Conservation (phyloP, 139 green algal species). For the Chlorella vulgaris region DNA sequence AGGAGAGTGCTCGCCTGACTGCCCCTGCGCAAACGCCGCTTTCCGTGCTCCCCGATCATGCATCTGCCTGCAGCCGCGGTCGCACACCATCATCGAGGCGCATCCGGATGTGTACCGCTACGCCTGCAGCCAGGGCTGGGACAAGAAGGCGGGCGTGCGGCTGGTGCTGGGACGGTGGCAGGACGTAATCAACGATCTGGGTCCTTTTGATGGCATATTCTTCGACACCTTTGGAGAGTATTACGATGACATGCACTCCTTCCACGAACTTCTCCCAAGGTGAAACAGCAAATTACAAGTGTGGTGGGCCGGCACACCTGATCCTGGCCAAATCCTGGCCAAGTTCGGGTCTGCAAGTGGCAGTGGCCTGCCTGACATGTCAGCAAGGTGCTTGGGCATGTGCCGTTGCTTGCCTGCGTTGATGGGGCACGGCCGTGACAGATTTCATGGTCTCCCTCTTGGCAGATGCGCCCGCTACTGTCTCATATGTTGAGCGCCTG, state of each 20-base stretch:
- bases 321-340: no score
- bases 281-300: neutral
- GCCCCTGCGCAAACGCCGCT: neutral
- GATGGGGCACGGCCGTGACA: no score
- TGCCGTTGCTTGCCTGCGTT: no score
- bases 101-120: slow-evolving; percentile 87
- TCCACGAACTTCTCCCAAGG: slow-evolving; percentile 82
- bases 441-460: no score
- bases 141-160: slow-evolving; percentile 69
- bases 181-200: slow-evolving; percentile 64
- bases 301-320: no score
- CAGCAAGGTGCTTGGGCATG: no score
- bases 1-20: neutral
- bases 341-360: no score
- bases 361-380: no score
- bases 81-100: slow-evolving; percentile 95
- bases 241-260: slow-evolving; percentile 70
- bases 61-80: slow-evolving; percentile 28
- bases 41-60: neutral
- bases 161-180: slow-evolving; percentile 94
- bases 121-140: slow-evolving; percentile 83
- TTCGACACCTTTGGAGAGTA: slow-evolving; percentile 93
- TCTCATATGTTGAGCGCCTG: no score
- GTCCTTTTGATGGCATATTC: slow-evolving; percentile 89
- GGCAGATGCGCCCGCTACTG: no score